Percentiles rank a stretch among this genome's conserved stretches.
Evolutionary conservation across 225 moss, liverwort and hornwort species (phyloP).

Genomic region (Lunularia cruciata): DNA sequence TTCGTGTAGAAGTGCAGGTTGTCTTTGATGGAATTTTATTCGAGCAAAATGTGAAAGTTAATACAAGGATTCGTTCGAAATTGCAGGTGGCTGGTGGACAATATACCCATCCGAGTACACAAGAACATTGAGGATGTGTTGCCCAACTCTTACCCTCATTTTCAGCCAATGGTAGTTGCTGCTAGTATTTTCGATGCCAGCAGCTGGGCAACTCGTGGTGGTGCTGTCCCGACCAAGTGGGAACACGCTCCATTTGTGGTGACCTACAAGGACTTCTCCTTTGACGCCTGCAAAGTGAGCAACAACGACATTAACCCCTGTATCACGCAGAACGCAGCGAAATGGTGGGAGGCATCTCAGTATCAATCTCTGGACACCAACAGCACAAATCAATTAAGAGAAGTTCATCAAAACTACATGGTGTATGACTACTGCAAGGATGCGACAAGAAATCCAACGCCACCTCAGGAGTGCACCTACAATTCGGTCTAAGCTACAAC

Average conservation of each 20-base stretch:
- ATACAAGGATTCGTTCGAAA: background rate
- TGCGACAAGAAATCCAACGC: slow-evolving; percentile 3
- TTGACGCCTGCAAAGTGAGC: slow-evolving; percentile 34
- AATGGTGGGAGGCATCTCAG: slow-evolving; percentile 35
- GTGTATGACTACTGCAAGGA: slow-evolving; percentile 57
- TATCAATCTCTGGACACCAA: slow-evolving; percentile 17
- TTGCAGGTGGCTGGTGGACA: slow-evolving; percentile 39
- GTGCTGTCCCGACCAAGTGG: slow-evolving; percentile 36
- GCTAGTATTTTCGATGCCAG: slow-evolving; percentile 38
- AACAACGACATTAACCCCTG: slow-evolving; percentile 9
- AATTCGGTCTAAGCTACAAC: no score
- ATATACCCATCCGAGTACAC: slow-evolving; percentile 32
- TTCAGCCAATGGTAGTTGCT: slow-evolving; percentile 30
- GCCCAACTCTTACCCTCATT: slow-evolving; percentile 27
- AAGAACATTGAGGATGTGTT: slow-evolving; percentile 19
- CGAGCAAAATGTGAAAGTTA: no score
- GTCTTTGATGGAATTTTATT: background rate
- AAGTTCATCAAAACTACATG: slow-evolving; percentile 27
- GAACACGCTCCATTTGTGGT: slow-evolving; percentile 33
- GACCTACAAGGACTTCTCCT: slow-evolving; percentile 24
- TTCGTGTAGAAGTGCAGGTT: no score
- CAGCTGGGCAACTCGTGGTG: slow-evolving; percentile 50
- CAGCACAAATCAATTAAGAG: slow-evolving; percentile 21
- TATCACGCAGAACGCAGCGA: slow-evolving; percentile 7
- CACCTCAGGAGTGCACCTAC: background rate